phyloP scores from a whole-genome alignment of 1,284 basidiomycete genomes.

The Leccinum cinnamomeum region DNA sequence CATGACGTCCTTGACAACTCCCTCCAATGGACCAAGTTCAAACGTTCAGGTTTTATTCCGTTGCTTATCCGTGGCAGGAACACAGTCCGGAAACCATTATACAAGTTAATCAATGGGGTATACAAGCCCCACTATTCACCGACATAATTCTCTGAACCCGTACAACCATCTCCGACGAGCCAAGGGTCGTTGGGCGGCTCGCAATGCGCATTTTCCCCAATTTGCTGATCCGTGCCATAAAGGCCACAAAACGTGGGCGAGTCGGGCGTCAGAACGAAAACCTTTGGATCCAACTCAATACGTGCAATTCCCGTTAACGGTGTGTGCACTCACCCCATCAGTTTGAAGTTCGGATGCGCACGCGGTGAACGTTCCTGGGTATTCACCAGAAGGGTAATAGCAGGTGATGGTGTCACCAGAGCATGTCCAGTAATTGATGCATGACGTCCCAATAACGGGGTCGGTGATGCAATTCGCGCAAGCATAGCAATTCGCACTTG shows the following conservation, averaged over 20 bases:
- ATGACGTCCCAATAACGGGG: constrained; percentile 9
- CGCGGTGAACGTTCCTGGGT: constrained; percentile 16
- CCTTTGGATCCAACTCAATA: neutral
- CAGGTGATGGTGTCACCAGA: constrained; percentile 15
- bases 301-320: neutral
- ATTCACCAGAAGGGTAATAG: constrained; percentile 14
- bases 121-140: constrained; percentile 3
- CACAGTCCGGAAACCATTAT: too few relatives aligned
- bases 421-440: constrained; percentile 22
- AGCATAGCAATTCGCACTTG: constrained; percentile 9
- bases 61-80: too few relatives aligned
- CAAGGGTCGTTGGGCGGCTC: constrained; percentile 21
- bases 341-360: constrained; percentile 7
- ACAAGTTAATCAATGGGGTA: neutral
- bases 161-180: constrained; percentile 9
- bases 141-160: constrained; percentile 19
- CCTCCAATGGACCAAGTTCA: too few relatives aligned
- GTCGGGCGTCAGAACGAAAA: constrained; percentile 5
- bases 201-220: constrained; percentile 15
- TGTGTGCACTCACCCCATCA: neutral
- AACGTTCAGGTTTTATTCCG: too few relatives aligned
- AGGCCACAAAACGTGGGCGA: constrained; percentile 13
- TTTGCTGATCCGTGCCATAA: neutral
- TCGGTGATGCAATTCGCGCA: constrained; percentile 14
- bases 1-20: too few relatives aligned